A percentile compares a stretch with the other conserved stretches of the same genome.
Conservation (phyloP, 75 land plant genomes). For the Selaginella tamariscina region DNA sequence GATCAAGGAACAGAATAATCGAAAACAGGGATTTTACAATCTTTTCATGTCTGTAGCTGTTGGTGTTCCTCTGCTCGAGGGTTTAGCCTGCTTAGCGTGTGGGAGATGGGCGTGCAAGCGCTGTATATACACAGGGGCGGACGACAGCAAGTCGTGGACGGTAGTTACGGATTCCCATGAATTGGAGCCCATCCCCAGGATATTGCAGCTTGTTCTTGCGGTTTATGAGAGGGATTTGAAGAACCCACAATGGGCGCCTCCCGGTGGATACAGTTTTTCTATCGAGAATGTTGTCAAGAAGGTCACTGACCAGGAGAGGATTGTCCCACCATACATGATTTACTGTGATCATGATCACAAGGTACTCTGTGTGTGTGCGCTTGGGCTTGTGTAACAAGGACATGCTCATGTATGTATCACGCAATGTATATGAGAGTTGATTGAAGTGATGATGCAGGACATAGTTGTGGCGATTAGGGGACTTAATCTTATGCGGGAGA, state of each 20-base stretch:
- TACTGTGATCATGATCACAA: constrained; percentile 57
- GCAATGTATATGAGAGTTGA: too few relatives aligned
- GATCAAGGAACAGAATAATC: too few relatives aligned
- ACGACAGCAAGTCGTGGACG: constrained; percentile 68
- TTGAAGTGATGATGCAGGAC: too few relatives aligned
- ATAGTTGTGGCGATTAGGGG: constrained; percentile 72
- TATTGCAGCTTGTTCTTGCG: constrained; percentile 49
- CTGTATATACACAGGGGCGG: constrained; percentile 47
- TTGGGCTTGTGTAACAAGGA: too few relatives aligned
- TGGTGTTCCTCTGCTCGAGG: constrained; percentile 58
- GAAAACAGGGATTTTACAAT: too few relatives aligned
- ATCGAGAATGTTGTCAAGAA: constrained; percentile 35
- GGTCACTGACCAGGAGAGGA: constrained; percentile 35
- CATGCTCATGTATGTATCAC: too few relatives aligned
- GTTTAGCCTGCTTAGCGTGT: constrained; percentile 52
- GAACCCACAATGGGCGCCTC: constrained; percentile 60
- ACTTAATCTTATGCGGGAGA: constrained; percentile 51
- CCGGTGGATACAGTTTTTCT: constrained; percentile 55
- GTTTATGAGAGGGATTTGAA: constrained; percentile 58
- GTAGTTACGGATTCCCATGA: constrained; percentile 41
- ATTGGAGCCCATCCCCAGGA: constrained; percentile 58
- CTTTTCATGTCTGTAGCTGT: constrained; percentile 55
- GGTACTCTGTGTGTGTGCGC: too few relatives aligned
- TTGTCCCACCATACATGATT: constrained; percentile 60
- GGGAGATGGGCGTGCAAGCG: constrained; percentile 70